These are phyloP conservation scores for Blastocystis sp. DNA, from an alignment of 352 stramenopile species.

Conservation along the genomic window DNA sequence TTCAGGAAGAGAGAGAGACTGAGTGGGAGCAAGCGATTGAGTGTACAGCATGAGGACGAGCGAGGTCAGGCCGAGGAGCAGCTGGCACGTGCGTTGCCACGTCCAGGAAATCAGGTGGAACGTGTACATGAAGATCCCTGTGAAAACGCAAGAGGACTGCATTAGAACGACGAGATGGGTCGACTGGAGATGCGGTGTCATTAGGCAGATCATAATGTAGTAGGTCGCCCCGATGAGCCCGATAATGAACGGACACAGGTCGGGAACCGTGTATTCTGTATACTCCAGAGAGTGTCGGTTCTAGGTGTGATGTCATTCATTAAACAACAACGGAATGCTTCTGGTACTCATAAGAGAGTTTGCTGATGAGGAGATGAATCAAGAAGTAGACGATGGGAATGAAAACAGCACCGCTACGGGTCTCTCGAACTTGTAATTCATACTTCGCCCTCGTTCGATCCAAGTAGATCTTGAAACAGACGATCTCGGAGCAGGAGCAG, in stretches of 20 bases:
- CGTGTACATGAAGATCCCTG: background rate
- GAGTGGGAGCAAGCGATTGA: background rate
- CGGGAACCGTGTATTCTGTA: constrained; percentile 17
- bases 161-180: constrained; percentile 36
- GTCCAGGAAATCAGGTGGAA: constrained; percentile 7
- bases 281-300: background rate
- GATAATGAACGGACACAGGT: background rate
- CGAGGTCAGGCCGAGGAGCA: background rate
- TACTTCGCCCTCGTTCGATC: background rate
- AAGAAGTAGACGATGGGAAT: constrained; percentile 15
- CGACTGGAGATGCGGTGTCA: constrained; percentile 39
- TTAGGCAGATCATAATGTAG: constrained; percentile 31
- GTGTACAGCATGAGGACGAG: constrained; percentile 5
- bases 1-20: constrained; percentile 33
- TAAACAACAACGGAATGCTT: background rate
- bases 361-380: background rate
- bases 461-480: constrained; percentile 21
- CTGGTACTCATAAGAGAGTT: background rate
- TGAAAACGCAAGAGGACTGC: constrained; percentile 45
- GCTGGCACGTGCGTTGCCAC: constrained; percentile 21
- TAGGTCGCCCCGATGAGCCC: background rate
- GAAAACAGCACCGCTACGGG: background rate
- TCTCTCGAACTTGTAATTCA: background rate
- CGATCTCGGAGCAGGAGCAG: constrained; percentile 14
- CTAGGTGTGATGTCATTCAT: background rate